A percentile compares a stretch with the other conserved stretches of the same genome.
These are phyloP conservation scores for Orbilia blumenaviensis DNA, from an alignment of 2,329 filamentous ascomycete genomes.

Conservation along the genomic window DNA sequence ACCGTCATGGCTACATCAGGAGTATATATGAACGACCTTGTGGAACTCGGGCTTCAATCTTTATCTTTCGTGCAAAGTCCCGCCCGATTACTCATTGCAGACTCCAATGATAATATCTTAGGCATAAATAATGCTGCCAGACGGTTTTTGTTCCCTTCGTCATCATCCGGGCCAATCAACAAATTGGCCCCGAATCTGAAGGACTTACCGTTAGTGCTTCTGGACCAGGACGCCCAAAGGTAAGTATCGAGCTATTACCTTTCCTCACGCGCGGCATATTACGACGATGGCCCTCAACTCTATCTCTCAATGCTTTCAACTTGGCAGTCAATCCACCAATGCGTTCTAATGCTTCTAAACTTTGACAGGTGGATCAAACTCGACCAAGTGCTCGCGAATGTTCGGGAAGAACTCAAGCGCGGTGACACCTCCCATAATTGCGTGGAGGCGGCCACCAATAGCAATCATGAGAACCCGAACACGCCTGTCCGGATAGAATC, in stretches of 20 bases:
- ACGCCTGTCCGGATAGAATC: conserved; percentile 41
- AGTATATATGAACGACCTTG: conserved; percentile 32
- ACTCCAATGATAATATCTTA: conserved; percentile 33
- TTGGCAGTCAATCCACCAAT: not conserved
- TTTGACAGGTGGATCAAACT: conserved; percentile 44
- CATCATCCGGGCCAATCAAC: conserved; percentile 4
- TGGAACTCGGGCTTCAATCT: conserved; percentile 45
- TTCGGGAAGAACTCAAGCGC: conserved; percentile 36
- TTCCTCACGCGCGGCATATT: conserved; percentile 7
- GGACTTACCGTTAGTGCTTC: conserved; percentile 37
- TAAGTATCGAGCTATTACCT: conserved; percentile 15
- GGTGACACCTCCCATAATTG: conserved; percentile 26
- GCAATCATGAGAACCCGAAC: conserved; percentile 16
- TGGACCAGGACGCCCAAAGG: conserved; percentile 38
- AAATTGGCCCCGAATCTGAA: conserved; percentile 12
- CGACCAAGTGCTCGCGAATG: conserved; percentile 43
- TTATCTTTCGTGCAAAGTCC: conserved; percentile 41
- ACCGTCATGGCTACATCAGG: conserved; percentile 33
- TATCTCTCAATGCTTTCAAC: not conserved
- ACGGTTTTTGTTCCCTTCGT: conserved; percentile 35
- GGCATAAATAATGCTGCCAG: conserved; percentile 39
- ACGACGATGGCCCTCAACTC: not conserved
- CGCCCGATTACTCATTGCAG: conserved; percentile 33
- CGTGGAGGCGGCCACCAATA: conserved; percentile 29
- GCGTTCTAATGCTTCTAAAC: conserved; percentile 28